phyloP scores from a whole-genome alignment of 31 red algal genomes.

The Porphyra umbilicalis region DNA sequence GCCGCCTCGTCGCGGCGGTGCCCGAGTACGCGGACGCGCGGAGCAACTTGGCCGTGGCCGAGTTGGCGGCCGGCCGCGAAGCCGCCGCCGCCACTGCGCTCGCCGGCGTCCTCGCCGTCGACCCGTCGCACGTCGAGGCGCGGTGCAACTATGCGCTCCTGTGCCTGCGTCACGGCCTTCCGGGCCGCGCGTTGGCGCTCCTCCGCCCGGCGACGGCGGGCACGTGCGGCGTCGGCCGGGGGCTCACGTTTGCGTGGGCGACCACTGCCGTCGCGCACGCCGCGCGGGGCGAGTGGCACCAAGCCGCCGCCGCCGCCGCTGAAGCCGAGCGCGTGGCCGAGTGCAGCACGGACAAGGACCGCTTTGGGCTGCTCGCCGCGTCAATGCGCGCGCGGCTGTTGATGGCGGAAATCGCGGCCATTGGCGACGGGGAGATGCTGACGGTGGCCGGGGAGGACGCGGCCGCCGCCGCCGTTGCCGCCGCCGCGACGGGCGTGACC shows the following conservation, averaged over 20 bases:
- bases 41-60: slow-evolving; percentile 58
- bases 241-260: slow-evolving; percentile 34
- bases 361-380: slow-evolving; percentile 32
- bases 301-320: slow-evolving; percentile 19
- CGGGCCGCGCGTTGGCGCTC: slow-evolving; percentile 25
- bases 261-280: slow-evolving; percentile 30
- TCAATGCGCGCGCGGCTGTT: slow-evolving; percentile 35
- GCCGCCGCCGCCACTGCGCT: slow-evolving; percentile 18
- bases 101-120: slow-evolving; percentile 42
- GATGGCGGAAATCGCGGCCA: background rate
- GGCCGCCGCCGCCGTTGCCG: background rate
- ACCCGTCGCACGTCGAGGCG: slow-evolving; percentile 53
- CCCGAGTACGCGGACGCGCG: slow-evolving; percentile 70
- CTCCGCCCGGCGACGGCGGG: slow-evolving; percentile 32
- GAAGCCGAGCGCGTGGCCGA: slow-evolving; percentile 49
- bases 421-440: background rate
- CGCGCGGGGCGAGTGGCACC: slow-evolving; percentile 23
- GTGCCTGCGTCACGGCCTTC: slow-evolving; percentile 23
- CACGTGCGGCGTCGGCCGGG: background rate
- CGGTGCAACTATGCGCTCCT: slow-evolving; percentile 55
- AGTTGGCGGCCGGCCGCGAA: slow-evolving; percentile 31
- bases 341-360: slow-evolving; percentile 13
- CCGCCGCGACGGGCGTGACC: background rate
- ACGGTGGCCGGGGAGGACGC: background rate
- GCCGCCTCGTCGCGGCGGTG: slow-evolving; percentile 16